Conservation (phyloP, 2,329 filamentous ascomycete species). For the Pyrenochaeta sp. region DNA sequence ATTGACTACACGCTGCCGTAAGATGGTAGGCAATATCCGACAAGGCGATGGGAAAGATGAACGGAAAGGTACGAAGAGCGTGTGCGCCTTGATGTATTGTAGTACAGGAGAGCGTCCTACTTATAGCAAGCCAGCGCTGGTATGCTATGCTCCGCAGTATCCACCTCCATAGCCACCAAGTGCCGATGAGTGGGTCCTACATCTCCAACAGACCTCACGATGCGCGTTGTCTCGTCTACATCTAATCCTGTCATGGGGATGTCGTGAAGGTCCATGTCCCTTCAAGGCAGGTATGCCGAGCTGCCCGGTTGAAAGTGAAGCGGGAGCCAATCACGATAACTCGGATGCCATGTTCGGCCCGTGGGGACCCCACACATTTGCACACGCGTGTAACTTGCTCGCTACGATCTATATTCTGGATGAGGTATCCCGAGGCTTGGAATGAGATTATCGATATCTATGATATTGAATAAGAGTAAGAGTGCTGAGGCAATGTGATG, state of each 20-base stretch:
- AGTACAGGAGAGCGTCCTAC: conserved; percentile 1
- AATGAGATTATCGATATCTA: no score
- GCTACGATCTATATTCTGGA: conserved; percentile 14
- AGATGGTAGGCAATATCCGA: no score
- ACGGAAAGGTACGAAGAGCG: not conserved
- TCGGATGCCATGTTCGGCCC: not conserved
- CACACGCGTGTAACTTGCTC: conserved; percentile 25
- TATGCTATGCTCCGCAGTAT: not conserved
- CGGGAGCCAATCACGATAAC: conserved; percentile 19
- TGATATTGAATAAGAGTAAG: not conserved
- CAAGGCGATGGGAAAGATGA: no score
- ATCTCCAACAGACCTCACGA: conserved; percentile 1
- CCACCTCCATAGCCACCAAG: conserved; percentile 2
- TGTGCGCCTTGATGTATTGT: not conserved
- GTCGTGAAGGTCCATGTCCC: conserved; percentile 4
- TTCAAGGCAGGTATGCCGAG: conserved; percentile 30
- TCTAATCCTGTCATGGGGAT: conserved; percentile 1
- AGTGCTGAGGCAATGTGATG: not conserved
- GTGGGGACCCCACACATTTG: conserved; percentile 20
- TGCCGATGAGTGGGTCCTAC: conserved; percentile 1
- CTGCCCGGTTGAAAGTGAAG: conserved; percentile 2
- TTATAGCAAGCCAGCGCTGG: conserved; percentile 10
- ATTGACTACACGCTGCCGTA: no score
- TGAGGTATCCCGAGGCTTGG: conserved; percentile 16
- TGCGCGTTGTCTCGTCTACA: conserved; percentile 9